phyloP scores from a whole-genome alignment of 2,329 filamentous ascomycete species.

The Paecilomyces variotii region DNA sequence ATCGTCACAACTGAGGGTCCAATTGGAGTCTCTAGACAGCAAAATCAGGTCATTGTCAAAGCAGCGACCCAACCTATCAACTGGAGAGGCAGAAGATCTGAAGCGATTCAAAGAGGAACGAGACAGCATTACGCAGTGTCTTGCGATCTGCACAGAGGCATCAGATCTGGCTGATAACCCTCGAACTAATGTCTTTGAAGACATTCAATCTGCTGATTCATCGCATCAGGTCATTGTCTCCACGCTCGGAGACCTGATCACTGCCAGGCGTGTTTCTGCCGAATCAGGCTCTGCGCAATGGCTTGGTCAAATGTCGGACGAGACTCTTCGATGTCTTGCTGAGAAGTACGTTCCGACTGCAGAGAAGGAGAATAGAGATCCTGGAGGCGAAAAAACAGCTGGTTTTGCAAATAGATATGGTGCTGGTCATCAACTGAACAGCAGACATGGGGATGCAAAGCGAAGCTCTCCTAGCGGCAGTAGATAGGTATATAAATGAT shows the following conservation, averaged over 20 bases:
- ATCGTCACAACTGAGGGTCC: conserved; percentile 12
- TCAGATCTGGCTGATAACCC: conserved; percentile 16
- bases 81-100: conserved; percentile 7
- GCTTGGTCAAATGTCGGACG: conserved; percentile 26
- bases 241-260: conserved; percentile 24
- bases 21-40: conserved; percentile 14
- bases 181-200: conserved; percentile 20
- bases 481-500: too few relatives aligned
- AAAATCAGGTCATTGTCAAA: conserved; percentile 9
- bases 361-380: neutral
- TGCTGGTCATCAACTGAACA: neutral
- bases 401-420: conserved; percentile 1
- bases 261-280: conserved; percentile 20
- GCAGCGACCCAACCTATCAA: conserved; percentile 3
- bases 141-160: conserved; percentile 19
- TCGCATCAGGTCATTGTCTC: conserved; percentile 22
- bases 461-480: too few relatives aligned
- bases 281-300: conserved; percentile 28
- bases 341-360: conserved; percentile 10
- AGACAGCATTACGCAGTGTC: conserved; percentile 19
- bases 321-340: conserved; percentile 20
- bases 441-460: too few relatives aligned
- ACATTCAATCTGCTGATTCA: conserved; percentile 20
- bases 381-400: neutral
- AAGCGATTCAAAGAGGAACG: conserved; percentile 18